These are phyloP conservation scores for Solanum clarkiae DNA, from an alignment of 257 asterid species.

Conservation along the genomic window DNA sequence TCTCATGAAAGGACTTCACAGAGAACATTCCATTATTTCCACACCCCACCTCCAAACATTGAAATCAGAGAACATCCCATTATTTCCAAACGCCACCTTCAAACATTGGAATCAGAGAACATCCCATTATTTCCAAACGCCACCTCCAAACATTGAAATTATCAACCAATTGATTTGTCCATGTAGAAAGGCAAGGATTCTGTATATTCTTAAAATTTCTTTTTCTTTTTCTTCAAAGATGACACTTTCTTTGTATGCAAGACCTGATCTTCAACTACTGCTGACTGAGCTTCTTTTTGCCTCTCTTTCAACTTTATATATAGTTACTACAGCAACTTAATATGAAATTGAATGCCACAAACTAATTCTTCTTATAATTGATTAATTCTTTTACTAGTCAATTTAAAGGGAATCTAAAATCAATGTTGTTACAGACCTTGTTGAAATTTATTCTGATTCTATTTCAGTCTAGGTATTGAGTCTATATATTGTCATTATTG, in stretches of 20 bases:
- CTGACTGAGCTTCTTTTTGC: not conserved
- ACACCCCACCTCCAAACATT: not conserved
- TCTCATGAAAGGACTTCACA: not conserved
- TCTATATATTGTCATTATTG: not conserved
- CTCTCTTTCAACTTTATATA: not conserved
- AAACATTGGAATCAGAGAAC: not conserved
- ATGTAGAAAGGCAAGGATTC: not conserved
- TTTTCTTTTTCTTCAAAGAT: not conserved
- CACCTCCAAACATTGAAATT: not conserved
- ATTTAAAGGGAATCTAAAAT: not conserved
- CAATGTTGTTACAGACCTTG: not conserved
- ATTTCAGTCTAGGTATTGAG: not conserved
- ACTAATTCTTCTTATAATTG: not conserved
- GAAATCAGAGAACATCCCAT: not conserved
- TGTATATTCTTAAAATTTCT: not conserved
- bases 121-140: not conserved
- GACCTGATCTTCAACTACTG: not conserved
- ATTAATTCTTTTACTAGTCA: not conserved
- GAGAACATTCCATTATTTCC: not conserved
- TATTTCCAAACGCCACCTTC: not conserved
- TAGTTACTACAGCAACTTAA: not conserved
- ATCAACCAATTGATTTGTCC: not conserved
- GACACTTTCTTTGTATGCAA: not conserved
- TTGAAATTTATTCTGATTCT: not conserved
- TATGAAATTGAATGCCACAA: not conserved